Conservation (phyloP, 371 early-diverging fungal genomes). For the Mortierella sp. region DNA sequence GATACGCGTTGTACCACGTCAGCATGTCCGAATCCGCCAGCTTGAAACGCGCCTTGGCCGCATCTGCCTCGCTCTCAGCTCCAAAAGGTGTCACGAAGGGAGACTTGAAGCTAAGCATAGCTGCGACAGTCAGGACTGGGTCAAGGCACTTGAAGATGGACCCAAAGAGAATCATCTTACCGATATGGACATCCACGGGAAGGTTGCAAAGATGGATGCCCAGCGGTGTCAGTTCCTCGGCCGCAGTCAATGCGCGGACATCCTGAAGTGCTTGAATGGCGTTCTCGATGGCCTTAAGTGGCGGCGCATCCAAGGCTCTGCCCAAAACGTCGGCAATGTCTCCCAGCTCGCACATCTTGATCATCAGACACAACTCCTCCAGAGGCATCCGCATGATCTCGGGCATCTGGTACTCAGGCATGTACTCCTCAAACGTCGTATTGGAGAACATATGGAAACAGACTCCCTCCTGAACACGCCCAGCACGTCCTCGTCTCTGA, state of each 20-base stretch:
- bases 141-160: constrained; percentile 80
- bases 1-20: constrained; percentile 82
- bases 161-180: constrained; percentile 85
- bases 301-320: constrained; percentile 85
- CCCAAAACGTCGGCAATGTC: constrained; percentile 73
- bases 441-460: constrained; percentile 81
- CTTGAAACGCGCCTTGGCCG: constrained; percentile 64
- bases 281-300: constrained; percentile 72
- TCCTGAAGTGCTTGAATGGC: constrained; percentile 75
- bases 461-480: constrained; percentile 88
- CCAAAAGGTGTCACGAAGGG: constrained; percentile 85
- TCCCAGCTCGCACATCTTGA: constrained; percentile 74
- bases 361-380: constrained; percentile 78
- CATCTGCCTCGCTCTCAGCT: constrained; percentile 71
- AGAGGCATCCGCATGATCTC: constrained; percentile 83
- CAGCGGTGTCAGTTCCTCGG: constrained; percentile 85
- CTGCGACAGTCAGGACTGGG: constrained; percentile 80
- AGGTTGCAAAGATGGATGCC: constrained; percentile 88
- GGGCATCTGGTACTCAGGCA: constrained; percentile 78
- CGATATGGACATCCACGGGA: constrained; percentile 86
- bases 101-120: constrained; percentile 70
- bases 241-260: constrained; percentile 62
- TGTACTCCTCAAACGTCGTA: constrained; percentile 64
- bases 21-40: constrained; percentile 81
- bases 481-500: constrained; percentile 96